Conservation (phyloP, 73 alveolate species). For the Paraurostyla sp. region DNA sequence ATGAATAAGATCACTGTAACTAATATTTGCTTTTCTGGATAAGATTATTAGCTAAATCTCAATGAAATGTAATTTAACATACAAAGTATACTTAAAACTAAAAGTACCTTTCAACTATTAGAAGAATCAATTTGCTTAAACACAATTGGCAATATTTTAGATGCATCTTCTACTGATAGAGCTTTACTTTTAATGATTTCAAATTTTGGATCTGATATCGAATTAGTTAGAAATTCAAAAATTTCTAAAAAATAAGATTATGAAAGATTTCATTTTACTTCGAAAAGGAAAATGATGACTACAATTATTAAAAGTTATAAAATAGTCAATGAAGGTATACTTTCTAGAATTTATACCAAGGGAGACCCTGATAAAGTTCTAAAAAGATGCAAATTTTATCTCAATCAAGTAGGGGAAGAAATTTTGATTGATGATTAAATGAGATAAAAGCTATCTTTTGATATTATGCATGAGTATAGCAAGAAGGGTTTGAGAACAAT, state of each 20-base stretch:
- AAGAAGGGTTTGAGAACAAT: constrained; percentile 84
- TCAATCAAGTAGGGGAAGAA: constrained; percentile 71
- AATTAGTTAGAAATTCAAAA: constrained; percentile 43
- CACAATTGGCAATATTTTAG: constrained; percentile 62
- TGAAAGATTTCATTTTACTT: constrained; percentile 89
- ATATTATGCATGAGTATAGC: constrained; percentile 63
- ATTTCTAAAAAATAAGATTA: not conserved
- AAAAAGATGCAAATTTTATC: constrained; percentile 68
- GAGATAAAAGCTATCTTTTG: not conserved
- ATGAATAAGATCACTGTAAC: constrained; percentile 78
- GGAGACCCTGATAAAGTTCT: constrained; percentile 89
- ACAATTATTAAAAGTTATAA: constrained; percentile 82
- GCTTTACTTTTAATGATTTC: constrained; percentile 64
- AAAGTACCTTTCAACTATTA: not conserved
- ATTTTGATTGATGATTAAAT: constrained; percentile 6
- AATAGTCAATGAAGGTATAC: constrained; percentile 63
- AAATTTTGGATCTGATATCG: constrained; percentile 43
- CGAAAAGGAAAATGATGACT: constrained; percentile 94
- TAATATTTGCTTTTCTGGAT: constrained; percentile 62
- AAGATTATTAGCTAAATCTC: constrained; percentile 11
- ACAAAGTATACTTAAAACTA: constrained; percentile 39
- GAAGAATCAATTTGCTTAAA: constrained; percentile 61
- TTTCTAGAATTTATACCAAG: constrained; percentile 77
- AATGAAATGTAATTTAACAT: not conserved
- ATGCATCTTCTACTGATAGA: constrained; percentile 68